phyloP scores from a whole-genome alignment of 1,284 basidiomycete species.

The Sanghuangporus weigelae region DNA sequence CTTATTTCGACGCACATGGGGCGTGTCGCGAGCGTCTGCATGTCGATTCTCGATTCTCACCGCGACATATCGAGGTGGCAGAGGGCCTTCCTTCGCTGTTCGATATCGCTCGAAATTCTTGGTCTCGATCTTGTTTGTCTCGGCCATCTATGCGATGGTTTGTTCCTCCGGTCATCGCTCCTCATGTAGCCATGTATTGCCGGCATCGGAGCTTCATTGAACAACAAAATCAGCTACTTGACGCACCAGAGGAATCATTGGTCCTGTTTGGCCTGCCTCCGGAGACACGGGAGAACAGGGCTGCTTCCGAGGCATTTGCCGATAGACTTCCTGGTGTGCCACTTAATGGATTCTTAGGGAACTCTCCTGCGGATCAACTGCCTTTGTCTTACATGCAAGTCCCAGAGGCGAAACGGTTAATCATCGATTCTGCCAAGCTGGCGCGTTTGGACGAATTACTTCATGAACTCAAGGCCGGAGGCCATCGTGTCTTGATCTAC shows the following conservation, averaged over 20 bases:
- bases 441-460: constrained; percentile 86
- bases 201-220: constrained; percentile 80
- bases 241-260: constrained; percentile 67
- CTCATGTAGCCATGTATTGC: constrained; percentile 72
- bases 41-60: constrained; percentile 31
- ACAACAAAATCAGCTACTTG: constrained; percentile 53
- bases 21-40: constrained; percentile 27
- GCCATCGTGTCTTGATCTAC: constrained; percentile 94
- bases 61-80: constrained; percentile 32
- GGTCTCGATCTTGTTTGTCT: constrained; percentile 77
- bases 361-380: constrained; percentile 70
- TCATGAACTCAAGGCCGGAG: constrained; percentile 88
- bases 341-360: constrained; percentile 64
- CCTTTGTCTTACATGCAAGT: constrained; percentile 87
- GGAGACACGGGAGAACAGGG: constrained; percentile 58
- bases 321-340: constrained; percentile 57
- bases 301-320: constrained; percentile 47
- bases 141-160: constrained; percentile 78
- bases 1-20: constrained; percentile 47
- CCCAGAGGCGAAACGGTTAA: constrained; percentile 92
- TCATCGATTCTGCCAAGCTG: constrained; percentile 96
- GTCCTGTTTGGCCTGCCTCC: constrained; percentile 85
- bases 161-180: constrained; percentile 79
- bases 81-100: constrained; percentile 50
- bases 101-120: constrained; percentile 58